Percentiles rank a stretch among this genome's conserved stretches.
Evolutionary conservation across 2,329 filamentous ascomycete genomes (phyloP).

Genomic region (Ophiocordyceps camponoti-saundersi): DNA sequence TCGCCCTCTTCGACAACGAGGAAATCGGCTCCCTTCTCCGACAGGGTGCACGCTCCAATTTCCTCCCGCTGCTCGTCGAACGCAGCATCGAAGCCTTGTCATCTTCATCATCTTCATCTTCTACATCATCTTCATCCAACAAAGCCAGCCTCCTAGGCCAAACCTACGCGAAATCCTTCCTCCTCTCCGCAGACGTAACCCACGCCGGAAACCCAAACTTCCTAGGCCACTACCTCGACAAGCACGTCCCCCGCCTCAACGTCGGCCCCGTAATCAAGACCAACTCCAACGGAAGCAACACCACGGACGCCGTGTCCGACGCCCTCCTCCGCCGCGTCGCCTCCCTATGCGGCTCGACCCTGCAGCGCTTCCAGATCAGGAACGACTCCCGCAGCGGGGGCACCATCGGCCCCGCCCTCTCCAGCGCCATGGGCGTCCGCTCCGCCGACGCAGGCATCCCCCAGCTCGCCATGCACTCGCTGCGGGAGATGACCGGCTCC

Average conservation of each 20-base stretch:
- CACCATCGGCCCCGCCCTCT: constrained; percentile 88
- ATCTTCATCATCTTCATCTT: constrained; percentile 1
- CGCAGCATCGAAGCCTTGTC: constrained; percentile 53
- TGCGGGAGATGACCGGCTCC: constrained; percentile 73
- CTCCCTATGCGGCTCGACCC: constrained; percentile 49
- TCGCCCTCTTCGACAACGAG: constrained; percentile 92
- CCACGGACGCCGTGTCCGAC: constrained; percentile 74
- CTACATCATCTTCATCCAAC: constrained; percentile 17
- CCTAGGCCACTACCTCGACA: constrained; percentile 61
- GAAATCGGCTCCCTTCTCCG: constrained; percentile 85
- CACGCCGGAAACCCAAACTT: constrained; percentile 96
- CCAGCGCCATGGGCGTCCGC: constrained; percentile 61
- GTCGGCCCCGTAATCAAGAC: constrained; percentile 65
- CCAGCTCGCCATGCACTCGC: constrained; percentile 86
- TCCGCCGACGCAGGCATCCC: constrained; percentile 79
- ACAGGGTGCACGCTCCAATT: constrained; percentile 81
- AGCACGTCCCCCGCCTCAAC: constrained; percentile 78
- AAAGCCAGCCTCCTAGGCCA: constrained; percentile 52
- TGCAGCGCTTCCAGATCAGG: constrained; percentile 87
- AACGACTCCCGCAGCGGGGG: constrained; percentile 83
- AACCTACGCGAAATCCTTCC: constrained; percentile 82
- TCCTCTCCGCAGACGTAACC: constrained; percentile 82
- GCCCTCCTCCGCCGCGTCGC: constrained; percentile 66
- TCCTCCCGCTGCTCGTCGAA: constrained; percentile 66
- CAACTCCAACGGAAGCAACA: constrained; percentile 91